Percentiles rank a stretch among this genome's conserved stretches.
Evolutionary conservation across 2,329 filamentous ascomycete species (phyloP).

Genomic region (Byssochlamys sp.): DNA sequence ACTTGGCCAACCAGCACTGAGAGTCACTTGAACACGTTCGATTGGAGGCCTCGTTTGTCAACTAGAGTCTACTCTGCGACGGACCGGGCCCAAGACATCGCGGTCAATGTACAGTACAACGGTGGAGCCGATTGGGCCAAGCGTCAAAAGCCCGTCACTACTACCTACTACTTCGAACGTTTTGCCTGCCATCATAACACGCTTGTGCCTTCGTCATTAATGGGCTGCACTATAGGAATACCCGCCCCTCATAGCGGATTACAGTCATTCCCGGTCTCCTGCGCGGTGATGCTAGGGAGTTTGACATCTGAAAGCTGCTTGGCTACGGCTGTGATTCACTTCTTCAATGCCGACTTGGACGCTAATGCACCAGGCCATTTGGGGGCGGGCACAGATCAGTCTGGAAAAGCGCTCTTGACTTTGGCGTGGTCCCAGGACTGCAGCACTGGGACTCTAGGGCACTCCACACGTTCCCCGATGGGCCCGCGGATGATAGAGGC

Average conservation of each 20-base stretch:
- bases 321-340: not conserved
- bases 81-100: not conserved
- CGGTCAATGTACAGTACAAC: not conserved
- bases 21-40: not conserved
- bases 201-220: not conserved
- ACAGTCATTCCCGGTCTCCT: not conserved
- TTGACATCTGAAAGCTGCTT: not conserved
- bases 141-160: not conserved
- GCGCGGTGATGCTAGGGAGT: not conserved
- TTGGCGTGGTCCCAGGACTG: constrained; percentile 23
- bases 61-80: not conserved
- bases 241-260: not conserved
- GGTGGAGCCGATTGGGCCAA: not conserved
- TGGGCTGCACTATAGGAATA: not conserved
- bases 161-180: not conserved
- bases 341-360: constrained; percentile 4
- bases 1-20: not conserved
- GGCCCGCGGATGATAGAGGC: not conserved
- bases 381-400: constrained; percentile 7
- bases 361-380: constrained; percentile 31
- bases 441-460: constrained; percentile 27
- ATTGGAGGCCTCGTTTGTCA: not conserved
- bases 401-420: constrained; percentile 4
- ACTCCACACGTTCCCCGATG: constrained; percentile 6
- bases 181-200: not conserved